Evolutionary conservation across 352 stramenopile genomes (phyloP).

Genomic region (Pythium monospermum): DNA sequence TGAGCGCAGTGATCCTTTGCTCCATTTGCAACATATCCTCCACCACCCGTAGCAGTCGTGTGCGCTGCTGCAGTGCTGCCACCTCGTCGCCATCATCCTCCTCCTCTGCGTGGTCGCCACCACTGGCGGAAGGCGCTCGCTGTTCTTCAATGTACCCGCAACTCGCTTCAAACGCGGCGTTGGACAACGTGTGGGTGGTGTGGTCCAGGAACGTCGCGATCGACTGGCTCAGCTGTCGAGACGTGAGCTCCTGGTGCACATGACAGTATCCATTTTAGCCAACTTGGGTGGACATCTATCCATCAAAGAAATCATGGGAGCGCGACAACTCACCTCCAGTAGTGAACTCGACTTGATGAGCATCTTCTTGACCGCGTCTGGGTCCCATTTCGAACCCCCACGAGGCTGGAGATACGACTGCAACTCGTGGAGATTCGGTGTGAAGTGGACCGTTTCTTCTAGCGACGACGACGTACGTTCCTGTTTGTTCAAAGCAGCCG

Average conservation of each 20-base stretch:
- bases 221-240: constrained; percentile 10
- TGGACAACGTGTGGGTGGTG: constrained; percentile 3
- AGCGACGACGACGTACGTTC: constrained; percentile 1
- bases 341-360: constrained; percentile 13
- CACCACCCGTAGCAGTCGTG: not conserved
- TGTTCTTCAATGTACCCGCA: not conserved
- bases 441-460: constrained; percentile 1
- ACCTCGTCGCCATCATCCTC: not conserved
- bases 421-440: constrained; percentile 2
- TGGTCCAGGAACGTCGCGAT: constrained; percentile 7
- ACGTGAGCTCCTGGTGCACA: constrained; percentile 9
- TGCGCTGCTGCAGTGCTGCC: not conserved
- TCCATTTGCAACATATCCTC: not conserved
- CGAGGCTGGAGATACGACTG: not conserved
- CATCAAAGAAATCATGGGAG: no score
- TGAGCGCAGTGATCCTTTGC: not conserved
- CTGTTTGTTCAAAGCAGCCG: not conserved
- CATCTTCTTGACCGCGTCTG: constrained; percentile 2
- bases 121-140: no score
- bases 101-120: no score
- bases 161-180: constrained; percentile 1
- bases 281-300: no score
- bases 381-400: not conserved
- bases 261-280: not conserved
- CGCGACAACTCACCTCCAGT: not conserved